A percentile compares a stretch with the other conserved stretches of the same genome.
phyloP scores from a whole-genome alignment of 1,284 basidiomycete genomes.

The Microbotryomycetes sp. region DNA sequence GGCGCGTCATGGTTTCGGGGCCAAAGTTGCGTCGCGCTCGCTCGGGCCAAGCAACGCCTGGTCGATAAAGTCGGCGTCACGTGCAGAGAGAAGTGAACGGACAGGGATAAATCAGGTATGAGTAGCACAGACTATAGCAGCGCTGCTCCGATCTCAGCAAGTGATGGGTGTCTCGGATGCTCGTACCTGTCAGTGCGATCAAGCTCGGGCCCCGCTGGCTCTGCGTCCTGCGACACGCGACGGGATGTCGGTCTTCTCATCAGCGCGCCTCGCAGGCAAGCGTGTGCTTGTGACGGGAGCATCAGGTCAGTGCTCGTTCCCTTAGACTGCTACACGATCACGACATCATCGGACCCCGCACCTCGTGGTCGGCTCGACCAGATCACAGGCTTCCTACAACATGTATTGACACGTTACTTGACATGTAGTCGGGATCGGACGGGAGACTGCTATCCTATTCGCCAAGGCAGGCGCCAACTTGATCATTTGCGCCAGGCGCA shows the following conservation, averaged over 20 bases:
- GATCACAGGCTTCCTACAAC: constrained; percentile 29
- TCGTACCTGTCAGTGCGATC: too few relatives aligned
- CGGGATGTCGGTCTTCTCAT: constrained; percentile 19
- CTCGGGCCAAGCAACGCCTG: too few relatives aligned
- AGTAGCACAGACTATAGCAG: too few relatives aligned
- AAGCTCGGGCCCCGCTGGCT: too few relatives aligned
- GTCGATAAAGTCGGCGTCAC: too few relatives aligned
- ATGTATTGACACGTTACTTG: neutral
- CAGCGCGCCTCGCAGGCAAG: constrained; percentile 47
- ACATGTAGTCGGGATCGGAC: constrained; percentile 36
- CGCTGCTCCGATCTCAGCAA: too few relatives aligned
- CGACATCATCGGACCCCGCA: neutral
- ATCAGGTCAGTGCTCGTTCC: constrained; percentile 47
- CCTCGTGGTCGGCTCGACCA: neutral
- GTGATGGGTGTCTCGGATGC: too few relatives aligned
- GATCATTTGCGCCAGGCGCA: constrained; percentile 45
- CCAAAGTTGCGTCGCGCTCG: too few relatives aligned
- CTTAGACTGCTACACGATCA: neutral
- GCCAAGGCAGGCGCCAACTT: constrained; percentile 53
- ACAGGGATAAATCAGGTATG: too few relatives aligned
- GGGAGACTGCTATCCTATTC: constrained; percentile 78
- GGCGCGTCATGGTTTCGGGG: neutral
- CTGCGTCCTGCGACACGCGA: too few relatives aligned
- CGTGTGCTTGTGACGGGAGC: constrained; percentile 81
- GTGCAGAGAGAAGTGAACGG: too few relatives aligned